Base-by-base conservation (phyloP, 192 early-diverging fungal genomes). In the Backusella tarrabulga region DNA sequence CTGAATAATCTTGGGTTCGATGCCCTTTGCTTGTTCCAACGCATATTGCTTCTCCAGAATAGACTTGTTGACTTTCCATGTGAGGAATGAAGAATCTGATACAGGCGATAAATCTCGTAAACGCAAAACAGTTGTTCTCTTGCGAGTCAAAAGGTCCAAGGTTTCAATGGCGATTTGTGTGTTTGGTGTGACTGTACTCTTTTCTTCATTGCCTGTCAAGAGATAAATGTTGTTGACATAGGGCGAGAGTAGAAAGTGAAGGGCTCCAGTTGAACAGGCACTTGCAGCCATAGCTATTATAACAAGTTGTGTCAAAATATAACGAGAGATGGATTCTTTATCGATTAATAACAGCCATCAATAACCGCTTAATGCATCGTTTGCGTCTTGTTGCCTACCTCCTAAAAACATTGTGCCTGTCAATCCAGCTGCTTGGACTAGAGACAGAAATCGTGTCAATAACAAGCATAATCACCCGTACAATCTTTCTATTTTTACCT, bases 231-330 rank as follows among this genome's bases (percentile, higher is more conserved):
- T 32, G 52, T 73, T 79, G 32, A 83, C 35, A 68, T 80, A 83
- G n/a, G 82, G 82, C 1, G 82, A 83, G 6, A 80, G 60, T 17
- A 83, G 54, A 42, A 76, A 77, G 67, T 80, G 79, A 17, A 83
- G 72, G 8, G 74, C 63, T 4, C 78, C 79, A 63, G 82, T 83
- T 2, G 82, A 83, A 35, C 78, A 79, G 12, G 82, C 67, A 50
- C 79, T 80, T 41, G 78, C 76, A 14, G 32, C 76, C 11, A 80
- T 29, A 26, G 82, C 82, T 83, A 76, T 73, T 54, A 63, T 52
- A 19, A 74, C 15, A 38, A 76, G 19, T 70, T 74, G 67, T 26
- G 72, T 67, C 14, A 82, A 63, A 21, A 79, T 74, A 72, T 79
- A 78, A 35, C 77, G 81, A 60, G 73, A 72, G 6, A 75, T 78